Conservation (phyloP, 352 stramenopile species). For the Phytophthora sansomeana region DNA sequence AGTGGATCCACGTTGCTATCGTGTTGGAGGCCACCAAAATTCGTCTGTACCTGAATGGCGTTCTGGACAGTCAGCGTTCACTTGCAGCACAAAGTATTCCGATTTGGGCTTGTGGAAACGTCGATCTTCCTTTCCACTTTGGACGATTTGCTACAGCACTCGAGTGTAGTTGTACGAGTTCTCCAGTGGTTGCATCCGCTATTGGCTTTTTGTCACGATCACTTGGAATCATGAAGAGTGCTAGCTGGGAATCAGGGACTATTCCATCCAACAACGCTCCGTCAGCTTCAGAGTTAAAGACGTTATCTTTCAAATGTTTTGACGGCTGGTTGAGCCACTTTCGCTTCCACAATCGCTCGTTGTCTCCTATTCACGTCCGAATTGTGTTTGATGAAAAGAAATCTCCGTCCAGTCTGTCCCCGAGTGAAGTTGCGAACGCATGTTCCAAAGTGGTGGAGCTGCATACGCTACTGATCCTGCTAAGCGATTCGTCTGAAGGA, state of each 20-base stretch:
- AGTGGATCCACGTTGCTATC: slow-evolving; percentile 89
- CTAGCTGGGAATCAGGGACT: slow-evolving; percentile 18
- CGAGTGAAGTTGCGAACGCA: not conserved
- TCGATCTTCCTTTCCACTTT: slow-evolving; percentile 68
- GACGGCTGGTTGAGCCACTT: slow-evolving; percentile 88
- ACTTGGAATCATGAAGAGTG: slow-evolving; percentile 26
- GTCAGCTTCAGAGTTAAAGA: not conserved
- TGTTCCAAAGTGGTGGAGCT: slow-evolving; percentile 43
- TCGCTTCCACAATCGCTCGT: slow-evolving; percentile 89
- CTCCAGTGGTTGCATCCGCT: slow-evolving; percentile 10
- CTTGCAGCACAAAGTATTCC: slow-evolving; percentile 47
- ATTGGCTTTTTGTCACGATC: slow-evolving; percentile 31
- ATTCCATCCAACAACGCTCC: slow-evolving; percentile 18
- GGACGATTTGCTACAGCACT: slow-evolving; percentile 35
- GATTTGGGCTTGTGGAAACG: slow-evolving; percentile 34
- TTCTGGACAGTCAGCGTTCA: slow-evolving; percentile 84
- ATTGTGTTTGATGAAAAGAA: slow-evolving; percentile 91
- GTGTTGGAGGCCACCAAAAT: slow-evolving; percentile 89
- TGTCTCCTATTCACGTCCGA: slow-evolving; percentile 93
- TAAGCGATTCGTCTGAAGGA: slow-evolving; percentile 63
- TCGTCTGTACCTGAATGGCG: slow-evolving; percentile 91
- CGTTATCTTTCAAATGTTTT: slow-evolving; percentile 57
- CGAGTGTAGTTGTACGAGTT: not conserved
- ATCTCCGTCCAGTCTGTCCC: not conserved
- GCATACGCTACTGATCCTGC: slow-evolving; percentile 50